Evolutionary conservation across 1,284 basidiomycete species (phyloP), one percentile per base, ranked within the genome.

Genomic region (Blastosporella zonata): DNA sequence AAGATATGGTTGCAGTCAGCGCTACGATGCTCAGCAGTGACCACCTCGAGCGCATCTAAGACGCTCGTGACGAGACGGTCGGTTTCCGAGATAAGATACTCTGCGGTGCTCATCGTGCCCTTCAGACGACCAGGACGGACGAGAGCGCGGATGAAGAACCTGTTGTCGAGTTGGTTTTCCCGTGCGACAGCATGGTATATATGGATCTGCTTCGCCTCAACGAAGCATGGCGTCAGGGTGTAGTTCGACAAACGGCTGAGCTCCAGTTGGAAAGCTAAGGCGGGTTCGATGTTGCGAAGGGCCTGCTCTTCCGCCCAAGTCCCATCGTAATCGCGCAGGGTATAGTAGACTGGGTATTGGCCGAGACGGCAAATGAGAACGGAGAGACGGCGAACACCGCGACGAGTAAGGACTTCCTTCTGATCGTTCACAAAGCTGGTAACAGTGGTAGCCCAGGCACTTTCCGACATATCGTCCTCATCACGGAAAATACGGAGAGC

Each of bases 201-300:
- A 70, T 96, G 95, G 48, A 97, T 90, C 70, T 97, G 93, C 64
- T 94, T 87, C 73, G 91, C 90, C 70, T 97, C 90, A 53, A 95
- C 88, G 66, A 94, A 90, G 73, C 87, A 84, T 42, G 97, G 95
- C 35, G 85, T 92, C 66, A 99, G 82, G 69, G 97, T 93, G 75
- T 98, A 99, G 77, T 97, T 91, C 36, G 94, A 96, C 55, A 99
- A 78, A 44, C 97, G 90, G 68, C 88, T 90, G 49, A 99, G 86
- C 70, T 99, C 97, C 44, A 99, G 82, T 73, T 99, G 97, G 82
- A 94, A 99, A 29, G 97, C 97, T 43, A 99, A 79, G 31, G 97
- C 97, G 22, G 97, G 97, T 67, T 99, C 97, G 56, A 98, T 94
- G 75, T 99, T 97, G 68, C 96, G 89, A 66, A 99, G 97, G 9